These are phyloP conservation scores for Pseudozyma sp. DNA, from an alignment of 1,284 basidiomycete genomes.

Conservation along the genomic window DNA sequence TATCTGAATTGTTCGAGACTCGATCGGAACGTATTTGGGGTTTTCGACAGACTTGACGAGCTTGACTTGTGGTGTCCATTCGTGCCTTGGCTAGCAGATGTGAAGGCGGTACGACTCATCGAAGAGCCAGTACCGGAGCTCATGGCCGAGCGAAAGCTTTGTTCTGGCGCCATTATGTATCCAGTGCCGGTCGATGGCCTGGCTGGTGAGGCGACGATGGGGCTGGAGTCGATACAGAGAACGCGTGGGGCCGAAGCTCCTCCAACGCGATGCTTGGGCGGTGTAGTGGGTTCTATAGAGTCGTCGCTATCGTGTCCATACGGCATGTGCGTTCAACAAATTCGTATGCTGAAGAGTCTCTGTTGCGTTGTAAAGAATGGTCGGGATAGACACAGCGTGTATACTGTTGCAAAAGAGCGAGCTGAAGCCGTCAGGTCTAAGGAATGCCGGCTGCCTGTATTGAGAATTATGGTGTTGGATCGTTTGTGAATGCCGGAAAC, in stretches of 20 bases:
- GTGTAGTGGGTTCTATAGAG: conserved; percentile 43
- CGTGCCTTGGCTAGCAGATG: conserved; percentile 8
- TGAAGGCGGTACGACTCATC: conserved; percentile 32
- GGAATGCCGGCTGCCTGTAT: too few species aligned
- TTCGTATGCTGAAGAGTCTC: too few species aligned
- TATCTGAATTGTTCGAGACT: conserved; percentile 46
- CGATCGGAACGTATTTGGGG: conserved; percentile 19
- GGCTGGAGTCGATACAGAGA: conserved; percentile 41
- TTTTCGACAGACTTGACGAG: background rate
- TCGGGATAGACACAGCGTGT: too few species aligned
- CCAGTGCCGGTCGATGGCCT: background rate
- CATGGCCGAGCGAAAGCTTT: conserved; percentile 43
- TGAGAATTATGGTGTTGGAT: too few species aligned
- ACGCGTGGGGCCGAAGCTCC: conserved; percentile 21
- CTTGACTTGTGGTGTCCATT: conserved; percentile 10
- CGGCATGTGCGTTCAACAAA: conserved; percentile 17
- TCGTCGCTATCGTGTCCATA: conserved; percentile 37
- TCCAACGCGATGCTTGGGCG: conserved; percentile 16
- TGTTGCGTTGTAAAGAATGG: too few species aligned
- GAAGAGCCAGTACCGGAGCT: conserved; percentile 25
- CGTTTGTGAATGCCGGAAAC: too few species aligned
- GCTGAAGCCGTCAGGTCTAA: too few species aligned
- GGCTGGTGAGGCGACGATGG: conserved; percentile 22
- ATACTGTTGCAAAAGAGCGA: too few species aligned
- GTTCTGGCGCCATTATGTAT: conserved; percentile 18